A percentile compares a stretch with the other conserved stretches of the same genome.
Conservation (phyloP, 1,284 basidiomycete genomes). For the Sporisorium reilianum region DNA sequence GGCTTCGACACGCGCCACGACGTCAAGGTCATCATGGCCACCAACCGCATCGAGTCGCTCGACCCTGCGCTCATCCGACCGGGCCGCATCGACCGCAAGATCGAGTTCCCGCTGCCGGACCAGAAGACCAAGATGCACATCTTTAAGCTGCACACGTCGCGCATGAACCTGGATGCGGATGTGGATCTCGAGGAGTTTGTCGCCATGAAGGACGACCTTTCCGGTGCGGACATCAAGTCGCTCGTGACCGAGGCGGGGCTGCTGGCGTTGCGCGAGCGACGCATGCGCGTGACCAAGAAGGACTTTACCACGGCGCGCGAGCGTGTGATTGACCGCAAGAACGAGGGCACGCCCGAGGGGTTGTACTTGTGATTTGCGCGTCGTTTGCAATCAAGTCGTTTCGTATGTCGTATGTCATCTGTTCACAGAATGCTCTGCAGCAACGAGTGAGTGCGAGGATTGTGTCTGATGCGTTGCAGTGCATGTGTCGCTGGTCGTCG, state of each 20-base stretch:
- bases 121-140: conserved; percentile 77
- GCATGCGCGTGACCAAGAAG: conserved; percentile 94
- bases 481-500: no score
- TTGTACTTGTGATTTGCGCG: conserved; percentile 43
- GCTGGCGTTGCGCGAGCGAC: conserved; percentile 89
- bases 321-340: conserved; percentile 67
- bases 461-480: not conserved
- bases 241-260: conserved; percentile 85
- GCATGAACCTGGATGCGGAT: conserved; percentile 91
- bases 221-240: conserved; percentile 94
- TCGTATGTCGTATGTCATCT: not conserved
- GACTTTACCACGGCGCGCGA: conserved; percentile 67
- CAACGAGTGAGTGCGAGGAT: not conserved
- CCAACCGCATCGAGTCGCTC: conserved; percentile 91
- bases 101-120: conserved; percentile 72
- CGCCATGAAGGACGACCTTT: conserved; percentile 94
- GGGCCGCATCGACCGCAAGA: conserved; percentile 99
- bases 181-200: conserved; percentile 97
- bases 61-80: conserved; percentile 98
- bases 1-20: conserved; percentile 99
- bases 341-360: conserved; percentile 66
- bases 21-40: conserved; percentile 89
- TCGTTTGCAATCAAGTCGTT: not conserved
- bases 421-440: no score
- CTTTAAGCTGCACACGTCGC: conserved; percentile 94